These are phyloP conservation scores for Hymenoscyphus scutula DNA, from an alignment of 2,329 filamentous ascomycete genomes.

Conservation along the genomic window DNA sequence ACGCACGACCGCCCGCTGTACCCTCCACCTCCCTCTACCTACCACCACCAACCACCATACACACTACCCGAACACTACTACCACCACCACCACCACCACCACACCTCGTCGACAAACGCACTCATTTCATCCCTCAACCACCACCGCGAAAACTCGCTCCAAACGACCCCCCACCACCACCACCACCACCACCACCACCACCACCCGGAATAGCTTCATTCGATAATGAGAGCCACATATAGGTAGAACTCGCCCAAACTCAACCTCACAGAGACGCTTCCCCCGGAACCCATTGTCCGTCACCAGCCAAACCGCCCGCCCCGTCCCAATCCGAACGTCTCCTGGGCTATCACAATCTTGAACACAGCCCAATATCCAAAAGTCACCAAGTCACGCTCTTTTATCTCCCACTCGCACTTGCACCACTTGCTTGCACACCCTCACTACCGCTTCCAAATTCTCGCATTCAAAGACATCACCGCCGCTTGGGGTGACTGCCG, in stretches of 20 bases:
- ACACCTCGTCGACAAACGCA: background rate
- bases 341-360: constrained; percentile 11
- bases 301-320: background rate
- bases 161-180: background rate
- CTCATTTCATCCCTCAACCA: background rate
- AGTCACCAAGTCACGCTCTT: constrained; percentile 8
- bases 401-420: background rate
- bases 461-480: background rate
- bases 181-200: background rate
- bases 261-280: background rate
- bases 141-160: background rate
- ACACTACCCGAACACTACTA: background rate
- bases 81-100: constrained; percentile 1
- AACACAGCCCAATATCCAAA: constrained; percentile 1
- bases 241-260: background rate
- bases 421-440: background rate
- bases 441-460: background rate
- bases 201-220: background rate
- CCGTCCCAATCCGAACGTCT: constrained; percentile 8
- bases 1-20: background rate
- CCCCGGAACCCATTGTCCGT: background rate
- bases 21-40: background rate
- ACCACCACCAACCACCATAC: background rate
- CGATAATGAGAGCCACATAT: background rate
- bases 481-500: constrained; percentile 1